Evolutionary conservation across 78 protist species (phyloP).

Genomic region (Dictyostelium citrinum): DNA sequence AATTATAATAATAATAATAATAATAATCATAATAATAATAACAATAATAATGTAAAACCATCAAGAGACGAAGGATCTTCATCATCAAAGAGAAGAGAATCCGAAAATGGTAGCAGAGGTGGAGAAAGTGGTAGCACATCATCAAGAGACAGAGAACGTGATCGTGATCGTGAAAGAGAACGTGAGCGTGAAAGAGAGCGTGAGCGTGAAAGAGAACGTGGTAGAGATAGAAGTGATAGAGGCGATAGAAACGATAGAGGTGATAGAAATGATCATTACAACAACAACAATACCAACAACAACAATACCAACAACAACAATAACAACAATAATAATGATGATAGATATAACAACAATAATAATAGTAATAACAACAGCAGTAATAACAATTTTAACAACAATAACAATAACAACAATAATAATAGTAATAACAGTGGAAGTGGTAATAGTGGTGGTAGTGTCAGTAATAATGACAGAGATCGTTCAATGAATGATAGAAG

Average conservation of each 20-base stretch:
- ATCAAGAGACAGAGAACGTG: conserved; percentile 29
- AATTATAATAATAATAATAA: neutral
- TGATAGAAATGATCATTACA: neutral
- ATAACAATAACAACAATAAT: neutral
- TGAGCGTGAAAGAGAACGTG: conserved; percentile 34
- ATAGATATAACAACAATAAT: neutral
- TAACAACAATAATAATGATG: neutral
- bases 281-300: neutral
- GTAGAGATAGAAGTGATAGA: neutral
- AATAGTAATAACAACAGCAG: neutral
- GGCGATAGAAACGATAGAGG: neutral
- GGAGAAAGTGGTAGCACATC: neutral
- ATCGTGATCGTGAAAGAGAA: conserved; percentile 22
- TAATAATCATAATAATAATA: neutral
- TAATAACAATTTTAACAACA: neutral
- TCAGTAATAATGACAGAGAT: neutral
- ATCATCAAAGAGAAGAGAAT: conserved; percentile 6
- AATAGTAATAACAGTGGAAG: neutral
- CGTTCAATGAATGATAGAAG: neutral
- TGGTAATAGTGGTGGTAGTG: neutral
- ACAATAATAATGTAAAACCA: neutral
- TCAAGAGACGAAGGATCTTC: neutral
- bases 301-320: neutral
- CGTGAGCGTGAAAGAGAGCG: conserved; percentile 12
- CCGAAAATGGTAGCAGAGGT: neutral